Evolutionary conservation across 2,329 filamentous ascomycete species (phyloP).

Genomic region (Aureobasidium sp.): DNA sequence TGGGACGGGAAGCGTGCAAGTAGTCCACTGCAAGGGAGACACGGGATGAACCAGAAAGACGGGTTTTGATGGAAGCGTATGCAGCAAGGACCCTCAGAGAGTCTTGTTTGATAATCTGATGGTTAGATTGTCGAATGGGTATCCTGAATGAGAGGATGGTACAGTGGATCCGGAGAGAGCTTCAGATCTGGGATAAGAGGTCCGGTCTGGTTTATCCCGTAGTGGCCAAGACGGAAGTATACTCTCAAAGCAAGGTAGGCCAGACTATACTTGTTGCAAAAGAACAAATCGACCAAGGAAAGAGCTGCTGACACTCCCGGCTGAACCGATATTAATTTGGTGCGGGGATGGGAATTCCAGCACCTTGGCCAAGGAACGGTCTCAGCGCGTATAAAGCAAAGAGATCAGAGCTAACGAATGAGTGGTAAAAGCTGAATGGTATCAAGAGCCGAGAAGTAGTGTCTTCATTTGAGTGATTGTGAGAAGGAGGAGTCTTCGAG

Average conservation of each 20-base stretch:
- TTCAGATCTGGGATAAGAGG: not conserved
- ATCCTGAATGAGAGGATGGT: constrained; percentile 8
- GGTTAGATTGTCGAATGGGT: not conserved
- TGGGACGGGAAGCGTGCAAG: not conserved
- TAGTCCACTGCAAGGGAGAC: not conserved
- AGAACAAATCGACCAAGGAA: not conserved
- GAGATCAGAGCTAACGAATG: constrained; percentile 6
- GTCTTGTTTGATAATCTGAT: not conserved
- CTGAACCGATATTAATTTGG: constrained; percentile 13
- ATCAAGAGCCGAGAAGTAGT: constrained; percentile 11
- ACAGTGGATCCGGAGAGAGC: constrained; percentile 8
- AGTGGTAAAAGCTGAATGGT: not conserved
- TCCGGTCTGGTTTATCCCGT: not conserved
- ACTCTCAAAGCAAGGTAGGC: not conserved
- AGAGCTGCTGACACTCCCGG: constrained; percentile 7
- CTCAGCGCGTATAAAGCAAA: constrained; percentile 1
- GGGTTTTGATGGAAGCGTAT: not conserved
- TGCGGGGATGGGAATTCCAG: constrained; percentile 13
- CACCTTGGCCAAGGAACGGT: constrained; percentile 9
- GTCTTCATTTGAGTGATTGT: not conserved
- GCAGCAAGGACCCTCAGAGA: not conserved
- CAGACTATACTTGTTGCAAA: constrained; percentile 10
- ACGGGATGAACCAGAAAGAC: not conserved
- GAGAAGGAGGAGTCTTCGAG: not conserved
- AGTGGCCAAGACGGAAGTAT: not conserved